Conservation (phyloP, 768 basidiomycete genomes). For the Rubroboletus satanas region DNA sequence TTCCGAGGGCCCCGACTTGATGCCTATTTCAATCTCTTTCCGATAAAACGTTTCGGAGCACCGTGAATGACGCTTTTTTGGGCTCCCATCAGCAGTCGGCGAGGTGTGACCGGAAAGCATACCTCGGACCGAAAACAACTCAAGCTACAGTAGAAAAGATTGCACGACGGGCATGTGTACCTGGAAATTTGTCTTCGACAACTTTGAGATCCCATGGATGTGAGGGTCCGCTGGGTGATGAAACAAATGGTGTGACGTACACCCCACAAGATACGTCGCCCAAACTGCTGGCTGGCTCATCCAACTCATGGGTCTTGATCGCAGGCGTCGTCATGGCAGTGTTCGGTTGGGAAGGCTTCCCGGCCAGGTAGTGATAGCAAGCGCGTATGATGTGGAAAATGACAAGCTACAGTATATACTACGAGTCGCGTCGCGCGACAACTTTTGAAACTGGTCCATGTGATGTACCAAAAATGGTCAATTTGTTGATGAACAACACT, state of each 20-base stretch:
- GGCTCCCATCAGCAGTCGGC: not conserved
- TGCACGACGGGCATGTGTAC: slow-evolving; percentile 82
- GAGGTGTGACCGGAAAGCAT: slow-evolving; percentile 20
- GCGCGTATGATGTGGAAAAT: not conserved
- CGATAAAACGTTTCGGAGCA: slow-evolving; percentile 85
- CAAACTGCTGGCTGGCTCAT: slow-evolving; percentile 1
- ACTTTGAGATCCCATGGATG: slow-evolving; percentile 34
- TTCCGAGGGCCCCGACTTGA: slow-evolving; percentile 52
- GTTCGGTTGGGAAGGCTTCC: not conserved
- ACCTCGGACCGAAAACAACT: slow-evolving; percentile 75
- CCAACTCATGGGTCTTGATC: slow-evolving; percentile 17
- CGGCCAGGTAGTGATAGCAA: not conserved
- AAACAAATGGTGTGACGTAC: slow-evolving; percentile 31
- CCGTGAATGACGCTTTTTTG: slow-evolving; percentile 50
- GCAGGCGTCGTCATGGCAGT: slow-evolving; percentile 9
- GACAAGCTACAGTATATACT: not conserved
- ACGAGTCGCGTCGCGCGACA: too few species aligned
- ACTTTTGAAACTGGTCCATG: not conserved
- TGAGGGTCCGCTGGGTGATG: slow-evolving; percentile 1
- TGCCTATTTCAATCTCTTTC: slow-evolving; percentile 64
- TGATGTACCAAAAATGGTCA: not conserved
- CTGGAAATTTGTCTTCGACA: slow-evolving; percentile 73
- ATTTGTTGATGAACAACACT: not conserved
- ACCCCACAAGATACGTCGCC: slow-evolving; percentile 38
- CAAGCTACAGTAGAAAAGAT: slow-evolving; percentile 76